These are phyloP conservation scores for Penicillium mononematosum DNA, from an alignment of 495 filamentous ascomycete species.

Conservation along the genomic window DNA sequence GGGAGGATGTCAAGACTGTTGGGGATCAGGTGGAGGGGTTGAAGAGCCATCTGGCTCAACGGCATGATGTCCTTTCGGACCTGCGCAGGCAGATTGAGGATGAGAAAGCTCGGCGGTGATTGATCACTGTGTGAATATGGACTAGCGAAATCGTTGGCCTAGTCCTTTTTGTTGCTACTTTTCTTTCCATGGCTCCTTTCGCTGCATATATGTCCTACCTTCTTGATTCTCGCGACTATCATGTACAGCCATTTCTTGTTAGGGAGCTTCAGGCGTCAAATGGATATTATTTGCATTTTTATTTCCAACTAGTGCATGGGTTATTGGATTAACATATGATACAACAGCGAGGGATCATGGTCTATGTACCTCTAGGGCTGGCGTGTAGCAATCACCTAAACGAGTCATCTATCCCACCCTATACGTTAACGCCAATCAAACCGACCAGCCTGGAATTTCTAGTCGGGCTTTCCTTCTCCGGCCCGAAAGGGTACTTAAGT, in stretches of 20 bases:
- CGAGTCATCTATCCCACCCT: no score
- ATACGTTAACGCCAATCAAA: no score
- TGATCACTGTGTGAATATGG: not conserved
- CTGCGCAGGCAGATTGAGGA: constrained; percentile 49
- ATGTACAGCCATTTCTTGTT: constrained; percentile 40
- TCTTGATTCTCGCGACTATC: constrained; percentile 11
- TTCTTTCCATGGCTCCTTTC: constrained; percentile 10
- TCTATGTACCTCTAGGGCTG: not conserved
- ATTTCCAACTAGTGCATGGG: not conserved
- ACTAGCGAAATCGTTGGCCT: not conserved
- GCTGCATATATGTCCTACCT: constrained; percentile 20
- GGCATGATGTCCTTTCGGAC: constrained; percentile 44
- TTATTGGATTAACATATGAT: not conserved
- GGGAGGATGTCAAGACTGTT: constrained; percentile 49
- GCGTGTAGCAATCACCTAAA: no score
- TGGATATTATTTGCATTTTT: constrained; percentile 19
- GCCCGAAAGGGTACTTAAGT: no score
- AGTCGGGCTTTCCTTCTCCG: no score
- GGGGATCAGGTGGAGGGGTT: constrained; percentile 55
- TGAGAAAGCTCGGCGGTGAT: constrained; percentile 42
- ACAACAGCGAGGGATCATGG: not conserved
- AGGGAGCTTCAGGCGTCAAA: constrained; percentile 41
- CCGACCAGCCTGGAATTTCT: no score
- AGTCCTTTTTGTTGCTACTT: constrained; percentile 6
- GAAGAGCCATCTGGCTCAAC: constrained; percentile 47